Evolutionary conservation across 345 rosid species (phyloP), one percentile per base, ranked within the genome.

Genomic region (Pelargonium nanum): DNA sequence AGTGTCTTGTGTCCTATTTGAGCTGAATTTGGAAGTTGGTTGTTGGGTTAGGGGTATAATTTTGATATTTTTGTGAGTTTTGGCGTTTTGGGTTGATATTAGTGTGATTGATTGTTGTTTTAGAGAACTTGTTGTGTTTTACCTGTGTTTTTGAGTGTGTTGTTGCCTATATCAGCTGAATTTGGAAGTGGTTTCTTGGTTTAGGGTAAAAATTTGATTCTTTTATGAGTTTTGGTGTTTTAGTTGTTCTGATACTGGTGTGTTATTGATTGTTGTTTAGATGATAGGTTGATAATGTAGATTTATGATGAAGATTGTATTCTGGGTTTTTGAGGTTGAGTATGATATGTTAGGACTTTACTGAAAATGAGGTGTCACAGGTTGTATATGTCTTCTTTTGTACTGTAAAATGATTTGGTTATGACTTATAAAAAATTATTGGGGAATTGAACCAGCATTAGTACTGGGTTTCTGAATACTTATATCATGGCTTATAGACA

Each of bases 291-390:
- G 63, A 66, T 65, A 53, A 61, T 67, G 19, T 60, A 74, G 79
- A 80, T 74, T 79, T 69, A 57, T 22, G 63, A 9, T 34, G 30
- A 64, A 52, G 22, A 44, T 48, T 56, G 23, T 63, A 61, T 69
- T 65, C 28, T 57, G 64, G 55, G 60, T 44, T 67, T 2, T 56
- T 64, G 23, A 64, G 70, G 28, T 61, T 61, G 62, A 26, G 59
- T 61, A 28, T 68, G 2, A 60, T 61, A 21, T 69, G 53, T 56
- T 59, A 44, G 24, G 12, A 48, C 58, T 34, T 55, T 20, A 32
- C 22, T 48, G 24, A 60, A 67, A 70, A 44, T 45, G 53, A 58
- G 51, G 61, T 26, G n/a, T 45, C 50, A 32, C 62, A 28, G 19
- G 26, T 34, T 65, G 71, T 74, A 67, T 76, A 77, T 67, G 71